Percentiles rank a stretch among this genome's conserved stretches.
These are phyloP conservation scores for Tinospora cordifolia DNA, from an alignment of 164 flowering plant species.

Conservation along the genomic window DNA sequence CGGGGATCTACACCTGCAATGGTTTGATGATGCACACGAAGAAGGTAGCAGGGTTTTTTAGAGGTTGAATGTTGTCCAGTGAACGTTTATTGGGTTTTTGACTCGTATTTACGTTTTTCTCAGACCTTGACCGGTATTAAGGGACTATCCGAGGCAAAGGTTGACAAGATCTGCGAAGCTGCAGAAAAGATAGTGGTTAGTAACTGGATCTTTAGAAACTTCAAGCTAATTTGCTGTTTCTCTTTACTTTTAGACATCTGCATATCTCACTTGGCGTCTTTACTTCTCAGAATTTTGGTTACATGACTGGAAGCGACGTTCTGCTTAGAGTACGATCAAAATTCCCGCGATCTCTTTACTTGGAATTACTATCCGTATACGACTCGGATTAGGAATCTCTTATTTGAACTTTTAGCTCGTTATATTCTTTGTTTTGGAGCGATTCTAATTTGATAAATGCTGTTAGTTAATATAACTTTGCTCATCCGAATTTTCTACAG, in stretches of 20 bases:
- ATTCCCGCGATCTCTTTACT: slow-evolving; percentile 1
- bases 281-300: slow-evolving; percentile 72
- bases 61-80: neutral
- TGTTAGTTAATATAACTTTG: neutral
- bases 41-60: slow-evolving; percentile 41
- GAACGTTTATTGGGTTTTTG: neutral
- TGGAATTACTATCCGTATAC: neutral
- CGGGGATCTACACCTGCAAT: slow-evolving; percentile 94
- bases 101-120: slow-evolving; percentile 6
- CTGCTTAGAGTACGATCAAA: slow-evolving; percentile 60
- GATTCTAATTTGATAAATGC: neutral
- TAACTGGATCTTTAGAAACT: slow-evolving; percentile 1
- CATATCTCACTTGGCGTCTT: neutral
- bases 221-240: neutral
- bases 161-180: slow-evolving; percentile 97
- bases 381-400: neutral
- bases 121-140: slow-evolving; percentile 87
- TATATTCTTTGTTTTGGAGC: neutral
- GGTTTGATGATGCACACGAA: slow-evolving; percentile 99
- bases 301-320: slow-evolving; percentile 94
- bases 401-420: neutral
- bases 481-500: slow-evolving; percentile 27
- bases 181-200: slow-evolving; percentile 94
- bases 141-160: slow-evolving; percentile 96
- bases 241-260: slow-evolving; percentile 1